phyloP scores from a whole-genome alignment of 164 flowering plant species.

The Nelumbo lutea region DNA sequence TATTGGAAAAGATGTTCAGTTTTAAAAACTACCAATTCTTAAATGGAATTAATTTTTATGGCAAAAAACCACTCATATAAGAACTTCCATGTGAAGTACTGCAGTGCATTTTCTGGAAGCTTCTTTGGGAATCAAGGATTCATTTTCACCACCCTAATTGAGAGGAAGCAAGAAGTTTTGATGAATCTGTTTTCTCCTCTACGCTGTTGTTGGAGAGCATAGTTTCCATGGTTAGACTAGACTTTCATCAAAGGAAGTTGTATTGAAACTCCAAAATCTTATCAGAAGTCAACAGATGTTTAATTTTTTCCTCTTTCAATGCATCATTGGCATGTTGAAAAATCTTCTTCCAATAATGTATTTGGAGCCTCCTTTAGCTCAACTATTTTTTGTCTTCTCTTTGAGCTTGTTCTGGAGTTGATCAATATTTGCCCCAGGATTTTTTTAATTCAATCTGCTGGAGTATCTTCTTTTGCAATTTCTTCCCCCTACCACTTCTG shows the following conservation, averaged over 20 bases:
- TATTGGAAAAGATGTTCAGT: not conserved
- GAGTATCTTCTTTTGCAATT: constrained; percentile 18
- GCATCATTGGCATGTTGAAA: constrained; percentile 31
- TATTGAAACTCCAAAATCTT: constrained; percentile 65
- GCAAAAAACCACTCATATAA: not conserved
- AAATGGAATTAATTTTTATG: not conserved
- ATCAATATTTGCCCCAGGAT: not conserved
- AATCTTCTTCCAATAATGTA: constrained; percentile 36
- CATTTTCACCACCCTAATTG: too few relatives aligned
- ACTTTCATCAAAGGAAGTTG: constrained; percentile 40
- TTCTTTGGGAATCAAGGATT: not conserved
- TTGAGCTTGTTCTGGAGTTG: constrained; percentile 31
- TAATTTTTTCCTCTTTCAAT: constrained; percentile 40
- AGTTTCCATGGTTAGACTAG: constrained; percentile 38
- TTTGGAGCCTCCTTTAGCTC: constrained; percentile 30
- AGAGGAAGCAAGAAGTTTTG: constrained; percentile 14
- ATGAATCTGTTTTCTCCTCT: constrained; percentile 29
- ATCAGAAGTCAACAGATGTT: constrained; percentile 26
- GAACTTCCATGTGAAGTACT: too few relatives aligned
- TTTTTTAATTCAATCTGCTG: constrained; percentile 15
- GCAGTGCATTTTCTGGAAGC: not conserved
- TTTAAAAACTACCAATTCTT: not conserved
- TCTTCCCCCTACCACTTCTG: not conserved
- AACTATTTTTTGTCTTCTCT: constrained; percentile 20
- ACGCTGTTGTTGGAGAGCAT: constrained; percentile 16